These are phyloP conservation scores for Ceratobasidium sp. DNA, from an alignment of 1,284 basidiomycete species.

Conservation along the genomic window DNA sequence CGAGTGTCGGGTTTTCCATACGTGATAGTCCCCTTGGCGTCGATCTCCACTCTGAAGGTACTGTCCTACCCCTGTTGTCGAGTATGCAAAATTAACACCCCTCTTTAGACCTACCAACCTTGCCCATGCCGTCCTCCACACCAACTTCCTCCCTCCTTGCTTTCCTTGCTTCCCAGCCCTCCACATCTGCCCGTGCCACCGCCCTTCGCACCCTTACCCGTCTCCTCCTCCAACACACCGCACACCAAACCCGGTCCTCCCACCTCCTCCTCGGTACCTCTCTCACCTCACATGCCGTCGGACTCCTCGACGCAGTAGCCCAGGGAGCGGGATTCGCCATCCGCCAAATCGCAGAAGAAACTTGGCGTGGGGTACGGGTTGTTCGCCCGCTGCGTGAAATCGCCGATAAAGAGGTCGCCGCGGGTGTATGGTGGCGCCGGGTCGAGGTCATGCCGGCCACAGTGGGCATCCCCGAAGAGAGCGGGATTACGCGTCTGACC, in stretches of 20 bases:
- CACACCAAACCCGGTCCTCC: slow-evolving; percentile 64
- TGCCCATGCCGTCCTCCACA: slow-evolving; percentile 43
- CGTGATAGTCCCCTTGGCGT: slow-evolving; percentile 51
- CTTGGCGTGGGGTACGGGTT: slow-evolving; percentile 65
- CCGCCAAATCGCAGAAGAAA: slow-evolving; percentile 72
- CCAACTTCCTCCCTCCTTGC: slow-evolving; percentile 61
- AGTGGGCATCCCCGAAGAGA: slow-evolving; percentile 57
- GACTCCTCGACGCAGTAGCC: slow-evolving; percentile 75
- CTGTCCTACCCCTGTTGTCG: slow-evolving; percentile 49
- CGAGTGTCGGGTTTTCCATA: slow-evolving; percentile 13
- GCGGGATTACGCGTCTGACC: slow-evolving; percentile 68
- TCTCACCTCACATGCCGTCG: slow-evolving; percentile 78
- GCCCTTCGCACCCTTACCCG: slow-evolving; percentile 69
- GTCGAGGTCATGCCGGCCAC: slow-evolving; percentile 57
- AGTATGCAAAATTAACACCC: slow-evolving; percentile 48
- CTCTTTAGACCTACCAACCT: slow-evolving; percentile 11
- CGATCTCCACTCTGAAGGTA: slow-evolving; percentile 52
- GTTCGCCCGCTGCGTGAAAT: slow-evolving; percentile 77
- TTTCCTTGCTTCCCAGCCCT: slow-evolving; percentile 75
- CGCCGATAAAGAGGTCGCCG: slow-evolving; percentile 80
- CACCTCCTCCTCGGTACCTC: slow-evolving; percentile 84
- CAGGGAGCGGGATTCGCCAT: slow-evolving; percentile 82
- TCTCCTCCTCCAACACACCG: slow-evolving; percentile 72
- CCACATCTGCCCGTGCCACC: slow-evolving; percentile 72
- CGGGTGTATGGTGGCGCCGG: slow-evolving; percentile 75